Evolutionary conservation across 768 basidiomycete genomes (phyloP), one percentile per base, ranked within the genome.

Genomic region (Exidia glandulosa): DNA sequence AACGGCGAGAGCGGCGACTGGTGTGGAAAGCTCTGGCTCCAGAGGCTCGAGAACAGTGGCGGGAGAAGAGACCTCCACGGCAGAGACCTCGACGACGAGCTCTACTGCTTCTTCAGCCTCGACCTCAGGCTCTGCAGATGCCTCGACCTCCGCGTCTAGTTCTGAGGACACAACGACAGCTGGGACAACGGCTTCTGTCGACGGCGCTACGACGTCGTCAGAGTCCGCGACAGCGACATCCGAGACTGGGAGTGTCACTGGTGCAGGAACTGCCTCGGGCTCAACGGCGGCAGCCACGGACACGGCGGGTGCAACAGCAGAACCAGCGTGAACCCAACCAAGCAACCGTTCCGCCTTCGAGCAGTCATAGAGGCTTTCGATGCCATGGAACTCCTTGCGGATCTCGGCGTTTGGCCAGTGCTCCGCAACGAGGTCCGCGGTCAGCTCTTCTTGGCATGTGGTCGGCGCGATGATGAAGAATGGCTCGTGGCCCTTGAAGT

Each of bases 391-490:
- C 30, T 54, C 27, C 30, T 65, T 76, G 74, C 27, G 74, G 77
- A 36, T 76, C 75, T 62, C 71, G 79, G 19, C 80, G 55, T 78
- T 68, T 5, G 80, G 79, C 73, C 76, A 88, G 60, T 78, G 77
- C 62, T 67, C 63, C 74, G 69, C 62, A 77, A 72, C 63, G 87
- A 63, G 57, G 30, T 73, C 76, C 66, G 71, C 62, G 14, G 79
- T 75, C 27, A 77, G 76, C 34, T 73, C 73, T 29, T 81, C 76
- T 19, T 69, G 72, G 5, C 77, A 76, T n/a, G 78, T 78, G 33
- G 77, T 76, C 14, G 83, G 81, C 23, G 84, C 80, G 9, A 73
- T 76, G 61, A 89, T 82, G 70, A 85, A 84, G 71, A 89, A 90
- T 3, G 72, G 73, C 65, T 91, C 86, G 59, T 87, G 85, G 1